These are phyloP conservation scores for Hippophae gyantsensis DNA, from an alignment of 306 rosid genomes.

Conservation along the genomic window DNA sequence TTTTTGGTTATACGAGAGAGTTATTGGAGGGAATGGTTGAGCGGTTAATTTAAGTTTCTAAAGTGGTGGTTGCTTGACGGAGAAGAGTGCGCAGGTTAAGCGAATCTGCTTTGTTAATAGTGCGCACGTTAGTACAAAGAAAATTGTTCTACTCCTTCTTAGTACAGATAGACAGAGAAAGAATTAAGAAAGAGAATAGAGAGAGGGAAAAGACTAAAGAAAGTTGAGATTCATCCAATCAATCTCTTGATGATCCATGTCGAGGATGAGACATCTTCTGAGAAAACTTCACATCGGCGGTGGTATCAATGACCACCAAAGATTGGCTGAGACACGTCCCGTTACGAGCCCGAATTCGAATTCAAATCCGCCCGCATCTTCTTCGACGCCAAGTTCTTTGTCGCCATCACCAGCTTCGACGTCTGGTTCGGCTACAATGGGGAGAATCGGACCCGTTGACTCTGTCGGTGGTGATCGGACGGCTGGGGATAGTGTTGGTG, in stretches of 20 bases:
- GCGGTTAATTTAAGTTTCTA: conserved; percentile 40
- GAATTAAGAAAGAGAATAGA: conserved; percentile 23
- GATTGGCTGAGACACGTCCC: conserved; percentile 36
- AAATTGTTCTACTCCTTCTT: too few species aligned
- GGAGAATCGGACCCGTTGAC: conserved; percentile 30
- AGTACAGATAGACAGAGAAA: too few species aligned
- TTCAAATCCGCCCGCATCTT: conserved; percentile 19
- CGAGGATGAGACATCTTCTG: conserved; percentile 89
- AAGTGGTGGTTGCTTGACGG: conserved; percentile 44
- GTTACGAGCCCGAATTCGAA: conserved; percentile 19
- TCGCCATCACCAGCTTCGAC: conserved; percentile 14
- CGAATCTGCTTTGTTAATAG: conserved; percentile 32
- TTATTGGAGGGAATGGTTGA: conserved; percentile 53
- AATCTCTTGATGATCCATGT: conserved; percentile 58
- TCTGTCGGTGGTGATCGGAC: conserved; percentile 33
- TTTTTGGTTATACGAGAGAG: conserved; percentile 6
- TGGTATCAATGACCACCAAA: conserved; percentile 47
- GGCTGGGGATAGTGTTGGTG: conserved; percentile 14
- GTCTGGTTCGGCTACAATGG: conserved; percentile 36
- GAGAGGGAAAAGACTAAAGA: conserved; percentile 1
- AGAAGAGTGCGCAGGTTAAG: conserved; percentile 53
- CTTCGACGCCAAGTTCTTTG: conserved; percentile 17
- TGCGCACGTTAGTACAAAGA: conserved; percentile 17
- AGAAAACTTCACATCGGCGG: conserved; percentile 99
- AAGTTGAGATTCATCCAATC: not conserved